Percentiles rank a stretch among this genome's conserved stretches.
phyloP scores from a whole-genome alignment of 2,329 filamentous ascomycete genomes.

The Alternaria hordeiaustralica region DNA sequence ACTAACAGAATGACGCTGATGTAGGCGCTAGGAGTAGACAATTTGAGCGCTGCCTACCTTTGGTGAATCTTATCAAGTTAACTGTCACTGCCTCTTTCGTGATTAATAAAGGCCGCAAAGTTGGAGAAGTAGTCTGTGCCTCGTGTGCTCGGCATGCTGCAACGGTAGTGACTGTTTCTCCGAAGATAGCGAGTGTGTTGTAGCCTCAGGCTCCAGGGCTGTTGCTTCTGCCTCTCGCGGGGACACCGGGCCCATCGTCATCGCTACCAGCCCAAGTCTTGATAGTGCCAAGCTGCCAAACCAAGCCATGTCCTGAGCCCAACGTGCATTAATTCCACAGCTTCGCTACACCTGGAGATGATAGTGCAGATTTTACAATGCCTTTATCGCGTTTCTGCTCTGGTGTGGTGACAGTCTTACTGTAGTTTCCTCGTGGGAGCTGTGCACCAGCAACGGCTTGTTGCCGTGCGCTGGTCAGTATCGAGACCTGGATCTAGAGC shows the following conservation, averaged over 20 bases:
- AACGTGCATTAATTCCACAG: background rate
- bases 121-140: background rate
- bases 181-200: background rate
- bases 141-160: background rate
- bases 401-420: background rate
- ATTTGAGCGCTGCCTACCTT: background rate
- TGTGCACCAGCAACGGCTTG: background rate
- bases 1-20: background rate
- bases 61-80: background rate
- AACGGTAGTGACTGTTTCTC: background rate
- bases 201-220: constrained; percentile 1
- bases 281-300: background rate
- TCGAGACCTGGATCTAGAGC: background rate
- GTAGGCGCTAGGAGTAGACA: background rate
- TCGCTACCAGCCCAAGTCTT: background rate
- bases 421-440: background rate
- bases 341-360: background rate
- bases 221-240: background rate
- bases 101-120: background rate
- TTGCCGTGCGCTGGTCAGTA: background rate
- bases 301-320: background rate
- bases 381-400: background rate
- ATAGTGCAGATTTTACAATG: background rate
- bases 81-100: background rate
- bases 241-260: background rate